Evolutionary conservation across 768 basidiomycete species (phyloP), one percentile per base, ranked within the genome.

Genomic region (Lactarius quietus): DNA sequence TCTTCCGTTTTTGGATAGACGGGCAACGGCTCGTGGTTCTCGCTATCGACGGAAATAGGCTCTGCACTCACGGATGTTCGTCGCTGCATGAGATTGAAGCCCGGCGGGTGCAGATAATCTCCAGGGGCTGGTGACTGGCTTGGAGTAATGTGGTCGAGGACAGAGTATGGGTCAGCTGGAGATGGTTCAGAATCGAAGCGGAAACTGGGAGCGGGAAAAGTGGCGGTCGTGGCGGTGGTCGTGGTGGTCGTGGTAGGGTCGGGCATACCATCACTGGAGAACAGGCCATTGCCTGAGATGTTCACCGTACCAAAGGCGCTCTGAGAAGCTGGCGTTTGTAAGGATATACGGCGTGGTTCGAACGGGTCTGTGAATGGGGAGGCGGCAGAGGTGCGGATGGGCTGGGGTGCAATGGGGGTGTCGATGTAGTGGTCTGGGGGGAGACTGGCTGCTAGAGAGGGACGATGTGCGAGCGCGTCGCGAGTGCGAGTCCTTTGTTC

Each of bases 51-150:
- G n/a, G 86, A 85, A 73, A 98, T 93, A 4, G 95, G 93, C 76
- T 99, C 97, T 6, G 97, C 97, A 61, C 92, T 94, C 64, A 99
- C 94, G 41, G 95, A 98, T 3, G 92, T 91, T 51, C 97, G 87
- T 41, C 97, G 86, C 35, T 93, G 93, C 73, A 98, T 84, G 73
- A 87, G 92, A 71, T 87, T 90, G 75, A 88, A 83, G 6, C 83
- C 84, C 26, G 88, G 88, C 0, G 88, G 83, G 51, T 87, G 85
- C n/a, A 93, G 81, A 70, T 84, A 89, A 72, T 91, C 88, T 23
- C 81, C 83, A 23, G 81, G 78, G 64, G 79, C 80, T n/a, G 72
- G 70, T 35, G 73, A 70, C 58, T 70, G 69, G 55, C 67, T 71
- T 51, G 73, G 64, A 26, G 68, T 64, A 59, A 76, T 71, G 59